phyloP scores from a whole-genome alignment of 2,329 filamentous ascomycete genomes.

The Talaromyces amestolkiae region DNA sequence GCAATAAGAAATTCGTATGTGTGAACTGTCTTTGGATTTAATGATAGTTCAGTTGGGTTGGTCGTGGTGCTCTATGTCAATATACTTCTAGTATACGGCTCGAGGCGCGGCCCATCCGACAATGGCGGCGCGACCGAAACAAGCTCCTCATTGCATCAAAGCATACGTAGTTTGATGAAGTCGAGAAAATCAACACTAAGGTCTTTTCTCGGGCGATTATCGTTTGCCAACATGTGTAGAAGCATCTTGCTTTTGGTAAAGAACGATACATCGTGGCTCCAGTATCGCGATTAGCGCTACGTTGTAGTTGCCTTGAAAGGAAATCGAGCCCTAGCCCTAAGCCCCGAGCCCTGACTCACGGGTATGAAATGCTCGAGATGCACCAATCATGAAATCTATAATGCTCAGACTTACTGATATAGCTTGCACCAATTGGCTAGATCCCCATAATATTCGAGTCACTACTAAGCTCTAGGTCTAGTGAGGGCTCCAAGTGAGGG shows the following conservation, averaged over 20 bases:
- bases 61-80: neutral
- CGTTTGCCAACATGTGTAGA: neutral
- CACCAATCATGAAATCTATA: neutral
- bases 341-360: neutral
- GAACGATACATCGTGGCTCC: neutral
- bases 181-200: neutral
- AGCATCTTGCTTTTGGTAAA: neutral
- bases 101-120: neutral
- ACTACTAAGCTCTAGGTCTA: neutral
- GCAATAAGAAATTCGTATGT: neutral
- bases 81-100: neutral
- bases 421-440: neutral
- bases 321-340: slow-evolving; percentile 10
- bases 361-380: neutral
- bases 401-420: neutral
- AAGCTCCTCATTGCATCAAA: neutral
- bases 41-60: neutral
- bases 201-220: neutral
- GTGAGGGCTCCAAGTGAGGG: neutral
- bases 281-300: neutral
- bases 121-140: neutral
- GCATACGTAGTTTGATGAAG: neutral
- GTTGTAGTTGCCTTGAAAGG: neutral
- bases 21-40: neutral
- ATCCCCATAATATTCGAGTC: neutral